Conservation (phyloP, 805 yeast species). For the Myxozyma mucilagina region DNA sequence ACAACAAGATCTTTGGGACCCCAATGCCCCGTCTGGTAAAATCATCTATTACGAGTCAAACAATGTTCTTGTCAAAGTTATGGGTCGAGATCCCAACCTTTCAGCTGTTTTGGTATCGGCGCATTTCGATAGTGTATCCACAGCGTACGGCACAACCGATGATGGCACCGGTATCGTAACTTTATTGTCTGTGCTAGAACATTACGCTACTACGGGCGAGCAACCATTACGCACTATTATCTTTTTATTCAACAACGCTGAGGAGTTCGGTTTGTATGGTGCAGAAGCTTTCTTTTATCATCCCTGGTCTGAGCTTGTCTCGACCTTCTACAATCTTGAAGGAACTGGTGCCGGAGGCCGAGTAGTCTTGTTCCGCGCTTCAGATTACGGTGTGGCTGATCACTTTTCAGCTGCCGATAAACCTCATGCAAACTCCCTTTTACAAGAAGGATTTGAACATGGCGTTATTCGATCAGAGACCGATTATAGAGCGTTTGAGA, state of each 20-base stretch:
- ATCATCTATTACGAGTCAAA: constrained; percentile 79
- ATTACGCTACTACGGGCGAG: constrained; percentile 41
- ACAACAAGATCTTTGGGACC: constrained; percentile 46
- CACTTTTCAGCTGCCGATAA: constrained; percentile 50
- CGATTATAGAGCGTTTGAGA: constrained; percentile 72
- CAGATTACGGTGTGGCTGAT: constrained; percentile 56
- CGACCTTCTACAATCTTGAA: constrained; percentile 76
- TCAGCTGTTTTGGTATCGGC: constrained; percentile 78
- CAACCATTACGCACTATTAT: constrained; percentile 69
- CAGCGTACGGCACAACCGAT: constrained; percentile 83
- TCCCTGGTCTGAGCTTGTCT: constrained; percentile 65
- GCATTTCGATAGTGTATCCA: constrained; percentile 77
- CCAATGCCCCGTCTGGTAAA: constrained; percentile 45
- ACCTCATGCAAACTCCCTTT: constrained; percentile 78
- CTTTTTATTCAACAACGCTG: constrained; percentile 85
- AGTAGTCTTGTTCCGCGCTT: constrained; percentile 75
- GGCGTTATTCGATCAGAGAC: constrained; percentile 77
- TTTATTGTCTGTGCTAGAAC: constrained; percentile 65
- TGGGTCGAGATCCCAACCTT: constrained; percentile 58
- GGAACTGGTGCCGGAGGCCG: constrained; percentile 94
- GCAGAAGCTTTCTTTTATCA: constrained; percentile 74
- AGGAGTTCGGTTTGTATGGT: constrained; percentile 85
- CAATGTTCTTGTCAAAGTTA: constrained; percentile 72
- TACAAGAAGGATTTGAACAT: constrained; percentile 80
- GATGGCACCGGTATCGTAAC: constrained; percentile 89